Percentiles rank a stretch among this genome's conserved stretches.
phyloP scores from a whole-genome alignment of 345 rosid species.

The Brassica rapa region DNA sequence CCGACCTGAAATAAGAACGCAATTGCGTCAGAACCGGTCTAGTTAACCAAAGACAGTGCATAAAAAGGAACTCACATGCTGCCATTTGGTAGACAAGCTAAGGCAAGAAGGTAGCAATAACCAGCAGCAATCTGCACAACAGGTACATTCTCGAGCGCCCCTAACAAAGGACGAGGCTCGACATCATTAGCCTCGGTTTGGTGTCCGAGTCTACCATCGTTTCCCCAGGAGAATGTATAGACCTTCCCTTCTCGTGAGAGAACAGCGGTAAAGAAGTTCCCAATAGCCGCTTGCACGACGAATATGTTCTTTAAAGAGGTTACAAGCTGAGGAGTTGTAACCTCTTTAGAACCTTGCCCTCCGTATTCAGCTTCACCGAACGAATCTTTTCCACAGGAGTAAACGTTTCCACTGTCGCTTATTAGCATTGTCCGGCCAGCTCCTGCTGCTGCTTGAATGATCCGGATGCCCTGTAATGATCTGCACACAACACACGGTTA shows the following conservation, averaged over 20 bases:
- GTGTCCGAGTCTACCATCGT: slow-evolving; percentile 76
- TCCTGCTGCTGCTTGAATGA: slow-evolving; percentile 95
- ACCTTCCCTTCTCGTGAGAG: slow-evolving; percentile 92
- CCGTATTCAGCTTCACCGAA: slow-evolving; percentile 87
- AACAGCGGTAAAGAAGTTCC: slow-evolving; percentile 90
- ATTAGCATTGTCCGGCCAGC: slow-evolving; percentile 97
- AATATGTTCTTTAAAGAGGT: slow-evolving; percentile 81
- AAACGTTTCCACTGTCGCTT: slow-evolving; percentile 81
- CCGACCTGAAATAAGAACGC: slow-evolving; percentile 79
- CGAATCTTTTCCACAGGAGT: slow-evolving; percentile 83
- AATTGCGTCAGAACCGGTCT: neutral
- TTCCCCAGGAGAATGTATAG: slow-evolving; percentile 94
- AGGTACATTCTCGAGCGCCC: slow-evolving; percentile 81
- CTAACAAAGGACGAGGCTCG: slow-evolving; percentile 81
- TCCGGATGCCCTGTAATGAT: slow-evolving; percentile 92
- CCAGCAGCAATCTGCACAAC: slow-evolving; percentile 98
- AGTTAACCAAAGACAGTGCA: neutral
- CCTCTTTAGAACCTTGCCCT: slow-evolving; percentile 58
- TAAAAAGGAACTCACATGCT: slow-evolving; percentile 74
- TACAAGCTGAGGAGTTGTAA: slow-evolving; percentile 71
- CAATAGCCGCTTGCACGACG: slow-evolving; percentile 94
- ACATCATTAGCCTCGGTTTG: slow-evolving; percentile 78
- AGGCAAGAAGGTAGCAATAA: slow-evolving; percentile 93
- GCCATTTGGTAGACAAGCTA: slow-evolving; percentile 94
- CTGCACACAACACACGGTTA: slow-evolving; percentile 54